Evolutionary conservation across 768 basidiomycete genomes (phyloP).

Genomic region (Tricholoma hemisulphureum): DNA sequence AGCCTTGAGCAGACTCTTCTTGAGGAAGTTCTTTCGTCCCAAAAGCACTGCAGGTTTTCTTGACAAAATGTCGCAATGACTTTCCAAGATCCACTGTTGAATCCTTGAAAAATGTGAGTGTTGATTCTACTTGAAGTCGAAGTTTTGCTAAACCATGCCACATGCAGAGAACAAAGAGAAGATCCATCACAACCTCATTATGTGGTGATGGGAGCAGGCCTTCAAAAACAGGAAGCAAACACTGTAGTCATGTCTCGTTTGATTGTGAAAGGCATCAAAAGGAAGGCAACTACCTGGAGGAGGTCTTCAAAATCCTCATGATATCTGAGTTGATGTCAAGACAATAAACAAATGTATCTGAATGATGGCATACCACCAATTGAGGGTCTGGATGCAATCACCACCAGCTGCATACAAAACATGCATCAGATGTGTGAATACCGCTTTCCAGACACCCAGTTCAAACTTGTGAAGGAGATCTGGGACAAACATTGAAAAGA

Average conservation of each 20-base stretch:
- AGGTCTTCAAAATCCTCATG: conserved; percentile 34
- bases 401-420: conserved; percentile 13
- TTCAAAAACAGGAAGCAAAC: conserved; percentile 11
- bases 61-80: too few species aligned
- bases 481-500: conserved; percentile 12
- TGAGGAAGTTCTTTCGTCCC: too few species aligned
- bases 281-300: conserved; percentile 26
- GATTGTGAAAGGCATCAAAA: too few species aligned
- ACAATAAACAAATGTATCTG: too few species aligned
- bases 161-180: conserved; percentile 16
- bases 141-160: conserved; percentile 29
- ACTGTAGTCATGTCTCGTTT: background rate
- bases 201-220: conserved; percentile 12
- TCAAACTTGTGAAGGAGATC: too few species aligned
- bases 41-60: too few species aligned
- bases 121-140: conserved; percentile 17
- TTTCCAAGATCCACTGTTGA: too few species aligned
- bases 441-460: conserved; percentile 23
- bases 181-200: conserved; percentile 12
- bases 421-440: conserved; percentile 23
- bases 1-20: too few species aligned
- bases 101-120: too few species aligned
- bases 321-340: too few species aligned
- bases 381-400: conserved; percentile 5
- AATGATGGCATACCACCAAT: conserved; percentile 13